phyloP scores from a whole-genome alignment of 345 rosid species.

The Rhodamnia rubescens region DNA sequence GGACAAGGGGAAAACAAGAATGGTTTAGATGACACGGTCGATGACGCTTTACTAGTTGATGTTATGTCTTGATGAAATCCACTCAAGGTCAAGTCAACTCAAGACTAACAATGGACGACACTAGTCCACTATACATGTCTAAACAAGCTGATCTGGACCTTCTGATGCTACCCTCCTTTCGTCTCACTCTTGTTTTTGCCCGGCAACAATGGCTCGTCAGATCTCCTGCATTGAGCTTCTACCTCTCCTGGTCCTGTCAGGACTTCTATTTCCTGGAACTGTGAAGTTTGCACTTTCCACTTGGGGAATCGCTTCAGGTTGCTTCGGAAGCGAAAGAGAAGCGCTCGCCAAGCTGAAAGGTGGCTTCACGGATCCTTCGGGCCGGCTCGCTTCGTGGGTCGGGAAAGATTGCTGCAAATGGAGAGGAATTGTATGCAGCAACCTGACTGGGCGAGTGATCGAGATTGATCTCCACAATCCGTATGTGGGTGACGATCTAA shows the following conservation, averaged over 20 bases:
- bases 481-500: neutral
- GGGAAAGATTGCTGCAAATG: neutral
- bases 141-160: neutral
- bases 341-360: neutral
- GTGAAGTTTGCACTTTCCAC: neutral
- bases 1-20: neutral
- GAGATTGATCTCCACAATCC: conserved; percentile 27
- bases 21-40: neutral
- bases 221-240: neutral
- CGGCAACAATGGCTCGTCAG: neutral
- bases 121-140: neutral
- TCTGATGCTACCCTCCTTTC: neutral
- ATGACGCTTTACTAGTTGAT: neutral
- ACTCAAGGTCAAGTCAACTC: neutral
- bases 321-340: neutral
- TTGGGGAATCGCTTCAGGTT: neutral
- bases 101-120: neutral
- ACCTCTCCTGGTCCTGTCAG: neutral
- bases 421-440: neutral
- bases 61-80: neutral
- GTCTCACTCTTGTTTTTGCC: neutral
- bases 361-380: neutral
- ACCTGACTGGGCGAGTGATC: conserved; percentile 12
- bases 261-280: neutral
- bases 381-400: neutral